Conservation (phyloP, 768 basidiomycete species). For the Coprinopsis sp. region DNA sequence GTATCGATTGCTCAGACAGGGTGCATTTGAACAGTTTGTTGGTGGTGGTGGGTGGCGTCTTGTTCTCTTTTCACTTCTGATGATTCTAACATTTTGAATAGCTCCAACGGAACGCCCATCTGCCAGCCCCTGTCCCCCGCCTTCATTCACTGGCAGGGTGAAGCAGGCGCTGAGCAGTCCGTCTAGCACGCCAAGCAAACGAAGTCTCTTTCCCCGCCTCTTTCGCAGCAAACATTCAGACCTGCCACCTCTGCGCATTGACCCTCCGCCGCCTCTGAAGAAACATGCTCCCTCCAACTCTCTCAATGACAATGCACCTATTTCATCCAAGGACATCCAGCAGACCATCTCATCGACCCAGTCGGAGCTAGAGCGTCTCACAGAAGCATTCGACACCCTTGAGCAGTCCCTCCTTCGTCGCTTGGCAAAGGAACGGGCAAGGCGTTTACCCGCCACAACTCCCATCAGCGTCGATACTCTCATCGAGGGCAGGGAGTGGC, state of each 20-base stretch:
- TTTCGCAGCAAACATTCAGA: conserved; percentile 30
- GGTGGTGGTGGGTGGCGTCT: too few relatives aligned
- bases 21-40: conserved; percentile 57
- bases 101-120: too few relatives aligned
- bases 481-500: conserved; percentile 32
- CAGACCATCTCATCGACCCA: conserved; percentile 59
- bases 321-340: conserved; percentile 44
- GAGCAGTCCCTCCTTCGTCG: conserved; percentile 56
- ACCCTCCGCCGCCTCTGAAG: conserved; percentile 15
- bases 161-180: neutral
- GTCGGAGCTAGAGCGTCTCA: conserved; percentile 55
- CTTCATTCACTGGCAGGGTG: conserved; percentile 13
- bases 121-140: neutral
- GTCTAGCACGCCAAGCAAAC: too few relatives aligned
- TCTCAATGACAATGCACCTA: conserved; percentile 3
- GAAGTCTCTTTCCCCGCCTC: conserved; percentile 26
- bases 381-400: conserved; percentile 65
- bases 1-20: conserved; percentile 65
- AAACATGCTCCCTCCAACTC: neutral
- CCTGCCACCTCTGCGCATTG: conserved; percentile 24
- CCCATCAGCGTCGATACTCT: conserved; percentile 26
- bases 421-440: conserved; percentile 36
- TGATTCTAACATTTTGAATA: too few relatives aligned
- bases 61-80: too few relatives aligned
- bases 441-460: conserved; percentile 26